phyloP scores from a whole-genome alignment of 768 basidiomycete genomes.

The Fomitopsis pulvina region DNA sequence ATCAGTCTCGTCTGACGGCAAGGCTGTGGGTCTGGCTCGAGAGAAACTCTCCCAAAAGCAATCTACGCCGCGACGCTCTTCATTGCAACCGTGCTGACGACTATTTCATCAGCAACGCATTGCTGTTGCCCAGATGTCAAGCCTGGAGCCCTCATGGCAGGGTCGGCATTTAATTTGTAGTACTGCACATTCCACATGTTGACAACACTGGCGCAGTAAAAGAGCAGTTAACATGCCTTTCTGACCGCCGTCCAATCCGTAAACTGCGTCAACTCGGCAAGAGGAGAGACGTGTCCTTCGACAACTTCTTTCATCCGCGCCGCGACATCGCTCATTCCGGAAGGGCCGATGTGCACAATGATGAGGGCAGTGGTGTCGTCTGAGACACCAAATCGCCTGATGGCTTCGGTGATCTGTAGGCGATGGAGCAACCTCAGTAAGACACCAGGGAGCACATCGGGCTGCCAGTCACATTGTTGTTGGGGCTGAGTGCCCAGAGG shows the following conservation, averaged over 20 bases:
- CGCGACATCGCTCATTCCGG: slow-evolving; percentile 36
- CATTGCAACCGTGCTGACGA: slow-evolving; percentile 75
- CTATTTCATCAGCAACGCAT: slow-evolving; percentile 52
- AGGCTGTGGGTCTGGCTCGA: no score
- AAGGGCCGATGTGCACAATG: slow-evolving; percentile 58
- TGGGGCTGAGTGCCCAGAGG: slow-evolving; percentile 81
- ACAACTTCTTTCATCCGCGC: slow-evolving; percentile 53
- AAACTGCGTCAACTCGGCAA: slow-evolving; percentile 36
- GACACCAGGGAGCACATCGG: background rate
- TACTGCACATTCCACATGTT: slow-evolving; percentile 34
- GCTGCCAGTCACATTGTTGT: slow-evolving; percentile 61
- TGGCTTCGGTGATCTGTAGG: slow-evolving; percentile 79
- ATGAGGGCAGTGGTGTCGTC: slow-evolving; percentile 57
- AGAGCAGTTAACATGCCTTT: slow-evolving; percentile 52
- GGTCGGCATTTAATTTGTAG: slow-evolving; percentile 61
- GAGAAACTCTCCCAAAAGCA: no score
- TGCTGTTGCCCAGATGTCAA: slow-evolving; percentile 31
- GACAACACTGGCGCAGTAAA: background rate
- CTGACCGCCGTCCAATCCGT: slow-evolving; percentile 73
- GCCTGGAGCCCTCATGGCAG: slow-evolving; percentile 29
- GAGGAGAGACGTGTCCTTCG: slow-evolving; percentile 43
- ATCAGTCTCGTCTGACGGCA: no score
- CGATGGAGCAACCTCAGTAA: background rate
- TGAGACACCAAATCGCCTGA: slow-evolving; percentile 80
- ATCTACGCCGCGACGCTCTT: slow-evolving; percentile 50